These are phyloP conservation scores for Magnolia officinalis DNA, from an alignment of 164 flowering plant species.

Conservation along the genomic window DNA sequence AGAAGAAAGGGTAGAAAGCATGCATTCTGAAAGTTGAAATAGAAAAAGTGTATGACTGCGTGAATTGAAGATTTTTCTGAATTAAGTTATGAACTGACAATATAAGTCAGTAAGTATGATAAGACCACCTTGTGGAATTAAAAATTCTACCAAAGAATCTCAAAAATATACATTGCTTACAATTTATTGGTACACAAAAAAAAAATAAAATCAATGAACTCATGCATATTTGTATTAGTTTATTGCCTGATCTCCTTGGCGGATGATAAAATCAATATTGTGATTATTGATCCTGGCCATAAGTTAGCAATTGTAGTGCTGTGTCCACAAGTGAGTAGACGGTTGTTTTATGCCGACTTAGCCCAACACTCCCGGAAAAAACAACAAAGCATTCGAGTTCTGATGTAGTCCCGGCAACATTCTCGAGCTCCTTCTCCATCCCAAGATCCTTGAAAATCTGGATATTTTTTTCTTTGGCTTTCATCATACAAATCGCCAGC, in stretches of 20 bases:
- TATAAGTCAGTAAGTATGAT: too few relatives aligned
- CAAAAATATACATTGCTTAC: not conserved
- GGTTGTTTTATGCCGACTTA: slow-evolving; percentile 56
- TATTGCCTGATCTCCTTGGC: not conserved
- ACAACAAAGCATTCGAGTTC: slow-evolving; percentile 87
- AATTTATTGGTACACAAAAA: not conserved
- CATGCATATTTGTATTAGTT: not conserved
- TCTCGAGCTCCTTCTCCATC: slow-evolving; percentile 60
- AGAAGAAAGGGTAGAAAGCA: too few relatives aligned
- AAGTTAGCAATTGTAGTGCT: slow-evolving; percentile 42
- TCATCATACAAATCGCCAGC: slow-evolving; percentile 87
- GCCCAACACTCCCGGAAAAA: slow-evolving; percentile 88
- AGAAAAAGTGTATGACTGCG: too few relatives aligned
- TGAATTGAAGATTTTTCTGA: too few relatives aligned
- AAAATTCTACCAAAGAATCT: too few relatives aligned
- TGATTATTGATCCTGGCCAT: not conserved
- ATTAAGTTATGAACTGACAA: too few relatives aligned
- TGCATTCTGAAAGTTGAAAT: too few relatives aligned
- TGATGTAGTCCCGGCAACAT: slow-evolving; percentile 67
- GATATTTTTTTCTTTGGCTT: slow-evolving; percentile 34
- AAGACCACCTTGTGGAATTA: too few relatives aligned
- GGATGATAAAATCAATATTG: not conserved
- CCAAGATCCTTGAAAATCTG: slow-evolving; percentile 47
- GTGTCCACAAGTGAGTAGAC: slow-evolving; percentile 66
- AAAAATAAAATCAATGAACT: not conserved